These are phyloP conservation scores for Dioscorea alata DNA, from an alignment of 106 monocot genomes.

Conservation along the genomic window DNA sequence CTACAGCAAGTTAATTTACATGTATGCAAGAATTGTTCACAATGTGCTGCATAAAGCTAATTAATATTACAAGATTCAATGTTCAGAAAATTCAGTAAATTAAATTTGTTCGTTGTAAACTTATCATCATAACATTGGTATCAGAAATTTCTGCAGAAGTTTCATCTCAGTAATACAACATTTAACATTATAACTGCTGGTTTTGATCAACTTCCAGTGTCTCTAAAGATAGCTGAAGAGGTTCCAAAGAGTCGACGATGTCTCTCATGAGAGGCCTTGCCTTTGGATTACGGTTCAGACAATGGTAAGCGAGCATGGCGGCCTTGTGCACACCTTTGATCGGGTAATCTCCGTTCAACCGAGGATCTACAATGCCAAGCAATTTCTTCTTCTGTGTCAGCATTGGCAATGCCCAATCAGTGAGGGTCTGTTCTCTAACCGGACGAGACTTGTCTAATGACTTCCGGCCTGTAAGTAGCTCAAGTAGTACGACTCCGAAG, in stretches of 20 bases:
- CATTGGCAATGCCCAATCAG: slow-evolving; percentile 64
- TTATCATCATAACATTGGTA: too few species aligned
- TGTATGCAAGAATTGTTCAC: too few species aligned
- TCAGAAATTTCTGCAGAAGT: too few species aligned
- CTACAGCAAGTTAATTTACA: too few species aligned
- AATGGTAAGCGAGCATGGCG: slow-evolving; percentile 67
- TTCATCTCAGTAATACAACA: too few species aligned
- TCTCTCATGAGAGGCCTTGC: slow-evolving; percentile 93
- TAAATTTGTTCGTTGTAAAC: too few species aligned
- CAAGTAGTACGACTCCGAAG: slow-evolving; percentile 87
- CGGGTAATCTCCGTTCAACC: slow-evolving; percentile 55
- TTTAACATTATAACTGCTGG: too few species aligned
- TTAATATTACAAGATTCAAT: too few species aligned
- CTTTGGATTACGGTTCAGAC: slow-evolving; percentile 76
- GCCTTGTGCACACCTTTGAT: slow-evolving; percentile 57
- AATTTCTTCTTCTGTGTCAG: slow-evolving; percentile 63
- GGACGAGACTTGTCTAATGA: slow-evolving; percentile 74
- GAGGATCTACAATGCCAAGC: slow-evolving; percentile 56
- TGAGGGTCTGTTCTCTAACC: slow-evolving; percentile 55
- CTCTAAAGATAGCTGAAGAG: slow-evolving; percentile 46
- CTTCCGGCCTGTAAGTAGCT: slow-evolving; percentile 70
- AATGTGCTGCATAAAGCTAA: too few species aligned
- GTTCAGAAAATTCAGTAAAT: too few species aligned
- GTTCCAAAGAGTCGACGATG: slow-evolving; percentile 65
- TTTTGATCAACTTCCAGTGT: too few species aligned